Evolutionary conservation across 768 basidiomycete species (phyloP).

Genomic region (Astraeus odoratus): DNA sequence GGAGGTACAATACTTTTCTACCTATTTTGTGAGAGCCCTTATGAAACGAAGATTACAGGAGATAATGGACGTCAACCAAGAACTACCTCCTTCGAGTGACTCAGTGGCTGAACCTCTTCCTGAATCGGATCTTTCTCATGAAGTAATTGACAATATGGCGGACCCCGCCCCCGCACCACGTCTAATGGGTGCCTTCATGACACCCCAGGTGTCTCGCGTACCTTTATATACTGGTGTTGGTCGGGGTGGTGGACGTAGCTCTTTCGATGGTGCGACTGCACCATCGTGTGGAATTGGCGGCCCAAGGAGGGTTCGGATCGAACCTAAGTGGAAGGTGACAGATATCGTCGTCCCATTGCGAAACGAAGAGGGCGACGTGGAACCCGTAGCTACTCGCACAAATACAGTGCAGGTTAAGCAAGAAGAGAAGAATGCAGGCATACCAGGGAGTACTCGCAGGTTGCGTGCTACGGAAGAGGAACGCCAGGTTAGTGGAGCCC

Average conservation of each 20-base stretch:
- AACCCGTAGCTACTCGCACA: background rate
- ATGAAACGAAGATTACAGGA: background rate
- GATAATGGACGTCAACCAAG: slow-evolving; percentile 1
- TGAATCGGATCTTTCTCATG: background rate
- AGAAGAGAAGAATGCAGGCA: slow-evolving; percentile 4
- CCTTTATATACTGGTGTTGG: slow-evolving; percentile 6
- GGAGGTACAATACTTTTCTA: slow-evolving; percentile 3
- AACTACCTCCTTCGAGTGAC: slow-evolving; percentile 3
- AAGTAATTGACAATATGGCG: background rate
- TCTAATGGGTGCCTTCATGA: slow-evolving; percentile 42
- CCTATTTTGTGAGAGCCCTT: background rate
- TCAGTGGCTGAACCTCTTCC: background rate
- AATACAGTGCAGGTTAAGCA: background rate
- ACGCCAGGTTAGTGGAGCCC: slow-evolving; percentile 5
- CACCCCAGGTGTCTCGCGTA: slow-evolving; percentile 36
- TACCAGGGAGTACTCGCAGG: background rate
- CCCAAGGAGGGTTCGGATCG: slow-evolving; percentile 40
- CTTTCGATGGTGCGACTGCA: slow-evolving; percentile 31
- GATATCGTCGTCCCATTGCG: slow-evolving; percentile 44
- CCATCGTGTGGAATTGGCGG: slow-evolving; percentile 21
- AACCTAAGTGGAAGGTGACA: slow-evolving; percentile 49
- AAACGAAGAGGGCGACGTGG: slow-evolving; percentile 5
- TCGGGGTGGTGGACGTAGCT: slow-evolving; percentile 26
- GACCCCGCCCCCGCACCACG: slow-evolving; percentile 9
- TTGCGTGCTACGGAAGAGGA: slow-evolving; percentile 12